phyloP scores from a whole-genome alignment of 1,284 basidiomycete species.

The Irpex sp. region DNA sequence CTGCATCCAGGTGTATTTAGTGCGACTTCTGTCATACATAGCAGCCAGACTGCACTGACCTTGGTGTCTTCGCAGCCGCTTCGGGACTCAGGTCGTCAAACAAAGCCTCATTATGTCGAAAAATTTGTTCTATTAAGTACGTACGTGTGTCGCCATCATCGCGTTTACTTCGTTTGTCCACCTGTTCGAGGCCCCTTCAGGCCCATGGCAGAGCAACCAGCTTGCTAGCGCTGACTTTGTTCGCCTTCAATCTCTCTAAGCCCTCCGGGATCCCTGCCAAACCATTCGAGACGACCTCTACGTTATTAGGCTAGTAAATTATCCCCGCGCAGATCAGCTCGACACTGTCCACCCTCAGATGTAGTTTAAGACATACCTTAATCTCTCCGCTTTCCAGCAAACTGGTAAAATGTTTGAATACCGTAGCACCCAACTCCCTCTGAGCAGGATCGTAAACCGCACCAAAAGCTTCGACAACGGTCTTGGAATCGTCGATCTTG shows the following conservation, averaged over 20 bases:
- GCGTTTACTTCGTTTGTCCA: no score
- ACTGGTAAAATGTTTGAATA: conserved; percentile 4
- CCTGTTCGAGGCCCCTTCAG: background rate
- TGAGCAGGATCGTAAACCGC: conserved; percentile 2
- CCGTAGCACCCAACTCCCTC: background rate
- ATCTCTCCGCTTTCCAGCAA: conserved; percentile 6
- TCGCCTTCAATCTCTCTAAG: conserved; percentile 19
- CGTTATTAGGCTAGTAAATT: conserved; percentile 22
- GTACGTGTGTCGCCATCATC: no score
- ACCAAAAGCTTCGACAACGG: background rate
- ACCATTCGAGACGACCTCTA: conserved; percentile 26
- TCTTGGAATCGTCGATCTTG: background rate
- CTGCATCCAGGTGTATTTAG: no score
- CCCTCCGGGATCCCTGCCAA: conserved; percentile 24
- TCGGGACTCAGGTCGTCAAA: no score
- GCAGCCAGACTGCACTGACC: no score
- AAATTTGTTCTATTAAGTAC: no score
- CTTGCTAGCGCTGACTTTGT: conserved; percentile 26
- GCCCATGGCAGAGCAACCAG: conserved; percentile 23
- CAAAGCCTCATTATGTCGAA: no score
- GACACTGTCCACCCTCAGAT: no score
- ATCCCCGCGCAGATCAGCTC: background rate
- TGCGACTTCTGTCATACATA: no score
- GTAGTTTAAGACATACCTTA: conserved; percentile 4
- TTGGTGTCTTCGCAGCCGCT: no score